Conservation (phyloP, 192 early-diverging fungal genomes). For the Rhizoclosmatium sp. region DNA sequence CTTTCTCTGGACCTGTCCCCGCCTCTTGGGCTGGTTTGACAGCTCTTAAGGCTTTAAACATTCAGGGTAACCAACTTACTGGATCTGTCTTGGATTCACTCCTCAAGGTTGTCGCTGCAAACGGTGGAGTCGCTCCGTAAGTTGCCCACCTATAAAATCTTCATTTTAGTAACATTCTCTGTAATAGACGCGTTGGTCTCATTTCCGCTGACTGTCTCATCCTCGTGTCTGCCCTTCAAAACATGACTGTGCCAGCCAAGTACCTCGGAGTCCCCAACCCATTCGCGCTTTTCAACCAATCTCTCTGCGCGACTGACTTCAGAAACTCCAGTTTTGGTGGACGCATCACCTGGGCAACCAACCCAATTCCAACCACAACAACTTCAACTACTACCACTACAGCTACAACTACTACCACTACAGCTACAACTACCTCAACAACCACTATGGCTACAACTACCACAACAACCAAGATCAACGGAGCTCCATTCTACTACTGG, state of each 20-base stretch:
- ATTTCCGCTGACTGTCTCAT: too few species aligned
- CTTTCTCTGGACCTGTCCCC: not conserved
- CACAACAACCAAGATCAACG: not conserved
- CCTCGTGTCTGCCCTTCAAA: too few species aligned
- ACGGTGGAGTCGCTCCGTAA: not conserved
- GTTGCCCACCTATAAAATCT: not conserved
- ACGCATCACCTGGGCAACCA: too few species aligned
- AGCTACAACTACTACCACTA: not conserved
- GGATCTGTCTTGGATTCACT: not conserved
- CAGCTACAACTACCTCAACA: not conserved
- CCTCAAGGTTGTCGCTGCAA: not conserved
- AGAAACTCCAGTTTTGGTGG: too few species aligned
- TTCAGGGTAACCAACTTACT: not conserved
- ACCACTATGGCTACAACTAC: not conserved
- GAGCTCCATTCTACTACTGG: too few species aligned
- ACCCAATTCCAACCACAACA: not conserved
- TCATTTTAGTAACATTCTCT: too few species aligned
- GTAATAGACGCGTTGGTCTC: too few species aligned
- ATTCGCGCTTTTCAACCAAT: too few species aligned
- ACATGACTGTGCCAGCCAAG: too few species aligned
- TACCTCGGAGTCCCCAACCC: too few species aligned
- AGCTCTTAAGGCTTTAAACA: not conserved
- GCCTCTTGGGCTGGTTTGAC: not conserved
- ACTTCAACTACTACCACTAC: not conserved
- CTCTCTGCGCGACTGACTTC: too few species aligned